These are phyloP conservation scores for Lasiodiplodia sp. DNA, from an alignment of 2,329 filamentous ascomycete species.

Conservation along the genomic window DNA sequence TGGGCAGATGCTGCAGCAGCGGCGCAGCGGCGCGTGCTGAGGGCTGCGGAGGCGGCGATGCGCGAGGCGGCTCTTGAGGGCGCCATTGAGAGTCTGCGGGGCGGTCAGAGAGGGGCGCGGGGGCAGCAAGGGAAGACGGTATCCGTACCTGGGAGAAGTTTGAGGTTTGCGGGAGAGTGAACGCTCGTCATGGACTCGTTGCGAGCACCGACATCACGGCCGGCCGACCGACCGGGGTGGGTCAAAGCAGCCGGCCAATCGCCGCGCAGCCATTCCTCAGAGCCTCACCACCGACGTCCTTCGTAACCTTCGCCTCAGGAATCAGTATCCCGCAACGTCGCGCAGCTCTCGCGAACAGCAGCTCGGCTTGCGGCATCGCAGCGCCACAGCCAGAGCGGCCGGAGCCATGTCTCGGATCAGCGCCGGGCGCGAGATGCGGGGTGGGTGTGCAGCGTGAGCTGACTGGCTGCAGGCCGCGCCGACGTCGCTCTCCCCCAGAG, in stretches of 20 bases:
- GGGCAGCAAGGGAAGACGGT: not conserved
- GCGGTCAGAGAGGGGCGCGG: not conserved
- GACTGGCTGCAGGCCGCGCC: slow-evolving; percentile 14
- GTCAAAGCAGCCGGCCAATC: slow-evolving; percentile 5
- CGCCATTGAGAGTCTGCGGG: slow-evolving; percentile 17
- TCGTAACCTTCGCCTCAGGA: not conserved
- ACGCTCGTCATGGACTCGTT: not conserved
- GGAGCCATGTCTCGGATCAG: slow-evolving; percentile 13
- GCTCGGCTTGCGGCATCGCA: not conserved
- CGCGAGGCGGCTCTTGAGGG: slow-evolving; percentile 24
- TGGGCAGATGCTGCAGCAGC: not conserved
- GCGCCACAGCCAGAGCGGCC: slow-evolving; percentile 9
- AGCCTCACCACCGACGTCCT: not conserved
- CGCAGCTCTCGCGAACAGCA: not conserved
- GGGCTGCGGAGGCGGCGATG: slow-evolving; percentile 5
- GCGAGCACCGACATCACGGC: slow-evolving; percentile 14
- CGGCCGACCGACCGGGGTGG: slow-evolving; percentile 14
- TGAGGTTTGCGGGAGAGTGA: not conserved
- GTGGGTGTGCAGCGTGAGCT: not conserved
- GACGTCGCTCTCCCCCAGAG: slow-evolving; percentile 8
- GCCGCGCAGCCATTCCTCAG: slow-evolving; percentile 2
- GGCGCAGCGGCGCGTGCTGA: slow-evolving; percentile 21
- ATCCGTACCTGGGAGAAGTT: slow-evolving; percentile 4
- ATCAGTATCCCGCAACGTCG: not conserved
- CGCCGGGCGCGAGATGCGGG: slow-evolving; percentile 13